phyloP scores from a whole-genome alignment of 73 alveolate genomes.

The Tetrahymena thermophila region DNA sequence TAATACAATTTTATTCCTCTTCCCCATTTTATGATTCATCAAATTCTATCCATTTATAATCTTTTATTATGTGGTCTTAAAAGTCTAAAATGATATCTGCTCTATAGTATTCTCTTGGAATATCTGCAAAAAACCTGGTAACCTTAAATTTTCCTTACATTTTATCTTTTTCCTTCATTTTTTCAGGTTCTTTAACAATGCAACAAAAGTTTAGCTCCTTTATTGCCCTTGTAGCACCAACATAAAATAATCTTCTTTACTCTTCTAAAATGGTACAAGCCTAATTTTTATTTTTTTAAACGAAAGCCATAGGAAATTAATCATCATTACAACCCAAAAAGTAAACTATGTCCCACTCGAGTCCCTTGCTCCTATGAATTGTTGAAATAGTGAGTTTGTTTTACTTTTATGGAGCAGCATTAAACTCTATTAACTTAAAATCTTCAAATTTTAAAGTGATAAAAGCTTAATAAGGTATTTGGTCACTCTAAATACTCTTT shows the following conservation, averaged over 20 bases:
- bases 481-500: neutral
- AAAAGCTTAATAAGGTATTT: neutral
- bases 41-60: neutral
- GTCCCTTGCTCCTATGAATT: neutral
- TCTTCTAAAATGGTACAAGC: neutral
- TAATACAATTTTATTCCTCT: neutral
- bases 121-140: neutral
- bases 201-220: neutral
- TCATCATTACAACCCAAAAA: neutral
- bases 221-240: neutral
- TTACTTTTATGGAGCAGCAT: neutral
- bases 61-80: neutral
- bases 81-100: neutral
- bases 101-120: neutral
- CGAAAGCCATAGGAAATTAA: neutral
- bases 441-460: neutral
- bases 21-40: neutral
- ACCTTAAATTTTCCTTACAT: neutral
- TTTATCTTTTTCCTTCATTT: neutral
- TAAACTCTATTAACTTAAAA: neutral
- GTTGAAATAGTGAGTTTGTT: neutral
- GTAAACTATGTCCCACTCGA: neutral
- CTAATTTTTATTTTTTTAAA: neutral
- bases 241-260: neutral
- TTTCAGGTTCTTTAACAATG: neutral